phyloP scores from a whole-genome alignment of 2,329 filamentous ascomycete genomes.

The Tricladium varicosporioides region DNA sequence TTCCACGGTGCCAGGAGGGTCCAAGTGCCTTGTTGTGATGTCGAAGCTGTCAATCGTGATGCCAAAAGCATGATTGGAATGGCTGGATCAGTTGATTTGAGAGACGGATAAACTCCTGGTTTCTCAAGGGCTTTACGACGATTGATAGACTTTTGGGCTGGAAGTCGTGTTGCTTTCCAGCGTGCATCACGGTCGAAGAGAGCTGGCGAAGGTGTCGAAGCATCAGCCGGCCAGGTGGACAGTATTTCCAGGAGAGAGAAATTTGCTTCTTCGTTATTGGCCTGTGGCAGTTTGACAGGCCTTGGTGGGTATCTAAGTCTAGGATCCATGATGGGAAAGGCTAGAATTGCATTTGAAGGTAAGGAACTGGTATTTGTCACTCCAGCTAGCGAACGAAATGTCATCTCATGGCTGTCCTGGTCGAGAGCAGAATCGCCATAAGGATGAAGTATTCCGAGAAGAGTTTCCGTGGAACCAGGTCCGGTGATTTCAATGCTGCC shows the following conservation, averaged over 20 bases:
- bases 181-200: constrained; percentile 70
- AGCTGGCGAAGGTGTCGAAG: constrained; percentile 42
- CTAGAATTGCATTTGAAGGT: constrained; percentile 66
- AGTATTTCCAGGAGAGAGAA: constrained; percentile 56
- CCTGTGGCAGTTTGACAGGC: constrained; percentile 42
- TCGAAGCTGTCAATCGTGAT: constrained; percentile 47
- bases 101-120: constrained; percentile 61
- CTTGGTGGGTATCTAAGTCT: constrained; percentile 75
- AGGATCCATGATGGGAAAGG: constrained; percentile 75
- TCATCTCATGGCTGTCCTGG: constrained; percentile 42
- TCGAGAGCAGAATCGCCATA: constrained; percentile 37
- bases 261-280: constrained; percentile 37
- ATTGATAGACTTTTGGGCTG: constrained; percentile 80
- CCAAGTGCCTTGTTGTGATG: constrained; percentile 68
- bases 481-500: constrained; percentile 69
- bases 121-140: constrained; percentile 63
- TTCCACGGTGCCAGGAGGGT: constrained; percentile 87
- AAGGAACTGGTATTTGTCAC: constrained; percentile 69
- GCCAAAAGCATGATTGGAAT: constrained; percentile 76
- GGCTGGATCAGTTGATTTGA: constrained; percentile 61
- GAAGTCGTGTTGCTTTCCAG: constrained; percentile 60
- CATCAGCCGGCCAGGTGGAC: constrained; percentile 66
- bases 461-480: constrained; percentile 75
- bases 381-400: constrained; percentile 52
- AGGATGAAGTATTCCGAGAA: constrained; percentile 66